Conservation (phyloP, 2,329 filamentous ascomycete species). For the Metarhizium album region DNA sequence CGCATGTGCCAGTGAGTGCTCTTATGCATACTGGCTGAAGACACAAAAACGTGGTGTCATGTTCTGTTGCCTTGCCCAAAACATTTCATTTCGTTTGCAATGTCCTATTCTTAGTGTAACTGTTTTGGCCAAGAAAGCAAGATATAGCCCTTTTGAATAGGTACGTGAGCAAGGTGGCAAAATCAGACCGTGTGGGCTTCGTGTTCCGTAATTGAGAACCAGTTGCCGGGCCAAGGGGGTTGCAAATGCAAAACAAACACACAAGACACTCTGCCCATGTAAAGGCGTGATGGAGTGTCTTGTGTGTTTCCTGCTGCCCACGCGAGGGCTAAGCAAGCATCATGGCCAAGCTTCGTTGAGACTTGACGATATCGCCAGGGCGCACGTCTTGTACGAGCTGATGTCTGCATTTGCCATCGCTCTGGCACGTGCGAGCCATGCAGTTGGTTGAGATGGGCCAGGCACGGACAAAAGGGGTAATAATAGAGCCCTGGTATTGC, state of each 20-base stretch:
- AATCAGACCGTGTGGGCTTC: neutral
- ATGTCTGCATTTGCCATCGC: neutral
- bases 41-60: neutral
- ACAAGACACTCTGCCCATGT: no score
- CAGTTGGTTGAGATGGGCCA: neutral
- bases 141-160: neutral
- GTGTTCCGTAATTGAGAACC: no score
- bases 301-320: no score
- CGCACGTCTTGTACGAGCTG: constrained; percentile 1
- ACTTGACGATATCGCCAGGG: neutral
- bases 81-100: neutral
- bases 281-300: no score
- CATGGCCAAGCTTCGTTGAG: no score
- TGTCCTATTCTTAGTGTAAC: neutral
- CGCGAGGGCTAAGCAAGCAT: no score
- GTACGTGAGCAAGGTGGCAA: neutral
- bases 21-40: neutral
- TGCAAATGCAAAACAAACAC: no score
- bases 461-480: neutral
- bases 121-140: neutral
- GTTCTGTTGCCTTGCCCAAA: neutral
- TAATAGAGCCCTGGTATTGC: neutral
- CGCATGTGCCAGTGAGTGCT: neutral
- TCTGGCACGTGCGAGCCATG: constrained; percentile 6
- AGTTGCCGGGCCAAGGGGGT: no score